Evolutionary conservation across 495 filamentous ascomycete species (phyloP).

Genomic region (Penicillium macrosclerotiorum): DNA sequence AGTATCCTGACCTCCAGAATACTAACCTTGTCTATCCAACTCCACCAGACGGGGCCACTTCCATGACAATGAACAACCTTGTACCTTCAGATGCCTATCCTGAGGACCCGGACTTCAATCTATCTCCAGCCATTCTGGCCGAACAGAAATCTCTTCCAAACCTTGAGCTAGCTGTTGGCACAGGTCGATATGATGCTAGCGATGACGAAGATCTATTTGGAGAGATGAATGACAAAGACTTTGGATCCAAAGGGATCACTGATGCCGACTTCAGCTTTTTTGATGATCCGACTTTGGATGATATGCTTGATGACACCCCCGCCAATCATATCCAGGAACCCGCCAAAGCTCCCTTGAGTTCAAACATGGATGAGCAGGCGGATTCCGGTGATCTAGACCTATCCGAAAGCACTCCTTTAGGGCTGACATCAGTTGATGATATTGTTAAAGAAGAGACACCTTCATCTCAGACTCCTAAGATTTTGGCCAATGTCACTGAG

Average conservation of each 20-base stretch:
- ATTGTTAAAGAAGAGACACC: too few species aligned
- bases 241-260: conserved; percentile 77
- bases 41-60: conserved; percentile 71
- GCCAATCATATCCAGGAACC: conserved; percentile 12
- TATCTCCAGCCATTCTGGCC: conserved; percentile 13
- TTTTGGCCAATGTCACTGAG: not conserved
- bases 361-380: not conserved
- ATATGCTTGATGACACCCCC: conserved; percentile 16
- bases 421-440: too few species aligned
- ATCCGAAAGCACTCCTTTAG: too few species aligned
- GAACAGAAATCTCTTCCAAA: conserved; percentile 20
- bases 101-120: conserved; percentile 27
- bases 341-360: not conserved
- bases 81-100: conserved; percentile 29
- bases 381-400: not conserved
- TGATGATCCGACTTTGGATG: conserved; percentile 57
- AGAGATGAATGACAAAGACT: conserved; percentile 71
- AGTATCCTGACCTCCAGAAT: conserved; percentile 50
- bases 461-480: not conserved
- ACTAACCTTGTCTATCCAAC: conserved; percentile 79
- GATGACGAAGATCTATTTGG: conserved; percentile 66
- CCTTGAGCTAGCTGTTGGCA: conserved; percentile 32
- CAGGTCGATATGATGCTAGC: conserved; percentile 44
- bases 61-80: conserved; percentile 26
- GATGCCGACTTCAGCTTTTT: conserved; percentile 93